Conservation (phyloP, 306 rosid species). For the Lathyrus aphaca region DNA sequence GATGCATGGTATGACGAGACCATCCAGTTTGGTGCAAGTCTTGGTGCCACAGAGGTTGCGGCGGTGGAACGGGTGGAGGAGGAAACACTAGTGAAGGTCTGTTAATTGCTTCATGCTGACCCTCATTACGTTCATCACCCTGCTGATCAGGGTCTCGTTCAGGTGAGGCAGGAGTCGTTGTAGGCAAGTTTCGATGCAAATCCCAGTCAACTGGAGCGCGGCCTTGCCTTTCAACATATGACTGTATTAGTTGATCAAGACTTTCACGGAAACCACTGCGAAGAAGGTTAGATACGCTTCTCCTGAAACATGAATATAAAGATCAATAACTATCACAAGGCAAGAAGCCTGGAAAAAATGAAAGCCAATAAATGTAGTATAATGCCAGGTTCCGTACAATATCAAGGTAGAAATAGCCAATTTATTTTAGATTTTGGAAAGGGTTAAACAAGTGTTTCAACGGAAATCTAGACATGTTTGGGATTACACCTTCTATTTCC, state of each 20-base stretch:
- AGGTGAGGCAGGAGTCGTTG: conserved; percentile 70
- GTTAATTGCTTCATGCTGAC: conserved; percentile 70
- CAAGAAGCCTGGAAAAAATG: conserved; percentile 27
- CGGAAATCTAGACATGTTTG: background rate
- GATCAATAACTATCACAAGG: conserved; percentile 38
- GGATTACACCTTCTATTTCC: conserved; percentile 6
- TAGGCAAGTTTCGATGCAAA: conserved; percentile 87
- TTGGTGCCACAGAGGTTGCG: conserved; percentile 98
- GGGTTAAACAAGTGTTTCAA: conserved; percentile 2
- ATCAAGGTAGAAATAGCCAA: conserved; percentile 19
- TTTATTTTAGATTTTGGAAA: conserved; percentile 19
- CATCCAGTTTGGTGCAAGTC: conserved; percentile 91
- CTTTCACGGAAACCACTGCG: conserved; percentile 99
- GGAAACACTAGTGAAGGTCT: conserved; percentile 85
- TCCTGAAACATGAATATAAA: conserved; percentile 62
- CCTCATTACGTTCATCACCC: conserved; percentile 72
- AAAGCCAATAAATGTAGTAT: conserved; percentile 31
- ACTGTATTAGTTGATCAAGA: conserved; percentile 94
- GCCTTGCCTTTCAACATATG: conserved; percentile 96
- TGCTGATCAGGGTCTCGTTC: conserved; percentile 73
- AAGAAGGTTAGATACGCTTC: conserved; percentile 99
- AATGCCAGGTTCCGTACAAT: conserved; percentile 1
- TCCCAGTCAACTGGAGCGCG: conserved; percentile 97
- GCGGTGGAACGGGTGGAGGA: conserved; percentile 97
- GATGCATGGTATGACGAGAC: conserved; percentile 97